Percentiles rank a stretch among this genome's conserved stretches.
phyloP scores from a whole-genome alignment of 2,329 filamentous ascomycete genomes.

The Balansia obtecta region DNA sequence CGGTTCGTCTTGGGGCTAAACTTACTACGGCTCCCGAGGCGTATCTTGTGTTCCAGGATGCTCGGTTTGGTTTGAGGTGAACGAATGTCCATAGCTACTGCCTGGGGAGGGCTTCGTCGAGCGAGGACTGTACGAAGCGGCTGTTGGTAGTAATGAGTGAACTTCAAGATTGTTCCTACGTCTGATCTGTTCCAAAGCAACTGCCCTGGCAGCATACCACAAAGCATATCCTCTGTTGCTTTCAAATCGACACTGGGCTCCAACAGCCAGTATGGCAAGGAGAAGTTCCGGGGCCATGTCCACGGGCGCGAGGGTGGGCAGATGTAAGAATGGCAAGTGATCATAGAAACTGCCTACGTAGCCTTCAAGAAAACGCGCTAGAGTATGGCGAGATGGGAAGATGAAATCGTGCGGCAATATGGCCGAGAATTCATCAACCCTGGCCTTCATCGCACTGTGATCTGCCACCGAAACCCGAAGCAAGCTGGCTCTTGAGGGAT shows the following conservation, averaged over 20 bases:
- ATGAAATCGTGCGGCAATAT: conserved; percentile 51
- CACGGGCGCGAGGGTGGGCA: conserved; percentile 51
- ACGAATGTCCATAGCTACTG: conserved; percentile 43
- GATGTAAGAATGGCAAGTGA: conserved; percentile 48
- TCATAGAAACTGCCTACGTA: conserved; percentile 56
- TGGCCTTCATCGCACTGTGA: conserved; percentile 42
- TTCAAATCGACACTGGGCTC: conserved; percentile 54
- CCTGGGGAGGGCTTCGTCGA: conserved; percentile 47
- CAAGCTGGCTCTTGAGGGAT: conserved; percentile 19
- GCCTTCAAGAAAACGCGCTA: conserved; percentile 56
- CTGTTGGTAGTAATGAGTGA: conserved; percentile 42
- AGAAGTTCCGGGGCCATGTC: conserved; percentile 57
- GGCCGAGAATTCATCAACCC: conserved; percentile 48
- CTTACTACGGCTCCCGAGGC: conserved; percentile 47
- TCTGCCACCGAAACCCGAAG: conserved; percentile 42
- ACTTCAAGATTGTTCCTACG: conserved; percentile 44
- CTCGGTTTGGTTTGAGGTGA: conserved; percentile 45
- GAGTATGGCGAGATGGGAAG: conserved; percentile 55
- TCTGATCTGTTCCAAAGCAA: conserved; percentile 46
- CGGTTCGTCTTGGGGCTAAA: conserved; percentile 2
- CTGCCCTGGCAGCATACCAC: conserved; percentile 48
- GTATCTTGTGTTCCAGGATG: conserved; percentile 44
- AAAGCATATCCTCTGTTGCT: conserved; percentile 44
- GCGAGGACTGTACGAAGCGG: conserved; percentile 46
- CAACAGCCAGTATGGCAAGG: conserved; percentile 54